These are phyloP conservation scores for Xeromyces bisporus DNA, from an alignment of 495 filamentous ascomycete species.

Conservation along the genomic window DNA sequence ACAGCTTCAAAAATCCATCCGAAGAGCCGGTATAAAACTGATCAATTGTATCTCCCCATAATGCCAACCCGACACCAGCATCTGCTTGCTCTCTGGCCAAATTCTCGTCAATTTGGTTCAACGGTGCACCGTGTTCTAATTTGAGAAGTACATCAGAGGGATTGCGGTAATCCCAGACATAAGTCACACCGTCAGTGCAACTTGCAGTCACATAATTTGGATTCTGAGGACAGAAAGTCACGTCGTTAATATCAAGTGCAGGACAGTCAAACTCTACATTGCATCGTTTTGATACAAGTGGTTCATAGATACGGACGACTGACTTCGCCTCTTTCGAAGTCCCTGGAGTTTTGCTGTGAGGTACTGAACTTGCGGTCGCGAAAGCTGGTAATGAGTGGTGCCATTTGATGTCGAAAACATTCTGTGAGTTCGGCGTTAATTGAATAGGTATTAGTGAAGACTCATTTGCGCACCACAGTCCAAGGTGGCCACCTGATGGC, in stretches of 20 bases:
- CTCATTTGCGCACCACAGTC: conserved; percentile 47
- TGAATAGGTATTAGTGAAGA: conserved; percentile 27
- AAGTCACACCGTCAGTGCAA: conserved; percentile 67
- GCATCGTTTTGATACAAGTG: conserved; percentile 11
- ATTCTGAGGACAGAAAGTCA: conserved; percentile 35
- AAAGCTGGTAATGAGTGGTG: conserved; percentile 44
- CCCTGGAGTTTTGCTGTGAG: conserved; percentile 10
- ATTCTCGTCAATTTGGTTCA: conserved; percentile 42
- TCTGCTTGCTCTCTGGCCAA: conserved; percentile 49
- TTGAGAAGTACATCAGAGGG: conserved; percentile 40
- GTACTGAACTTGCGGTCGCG: conserved; percentile 42
- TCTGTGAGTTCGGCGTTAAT: conserved; percentile 37
- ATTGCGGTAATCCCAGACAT: conserved; percentile 67
- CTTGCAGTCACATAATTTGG: conserved; percentile 56
- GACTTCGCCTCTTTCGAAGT: conserved; percentile 27
- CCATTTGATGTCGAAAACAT: conserved; percentile 70
- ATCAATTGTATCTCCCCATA: conserved; percentile 56
- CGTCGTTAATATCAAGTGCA: conserved; percentile 76
- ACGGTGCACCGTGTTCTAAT: conserved; percentile 49
- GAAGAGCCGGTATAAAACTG: conserved; percentile 81
- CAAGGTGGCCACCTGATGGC: conserved; percentile 47
- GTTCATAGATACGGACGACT: conserved; percentile 36
- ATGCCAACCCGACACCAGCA: conserved; percentile 61
- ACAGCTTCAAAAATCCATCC: conserved; percentile 72
- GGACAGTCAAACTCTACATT: conserved; percentile 43